These are phyloP conservation scores for Theileria sp. DNA, from an alignment of 169 alveolate genomes.

Conservation along the genomic window DNA sequence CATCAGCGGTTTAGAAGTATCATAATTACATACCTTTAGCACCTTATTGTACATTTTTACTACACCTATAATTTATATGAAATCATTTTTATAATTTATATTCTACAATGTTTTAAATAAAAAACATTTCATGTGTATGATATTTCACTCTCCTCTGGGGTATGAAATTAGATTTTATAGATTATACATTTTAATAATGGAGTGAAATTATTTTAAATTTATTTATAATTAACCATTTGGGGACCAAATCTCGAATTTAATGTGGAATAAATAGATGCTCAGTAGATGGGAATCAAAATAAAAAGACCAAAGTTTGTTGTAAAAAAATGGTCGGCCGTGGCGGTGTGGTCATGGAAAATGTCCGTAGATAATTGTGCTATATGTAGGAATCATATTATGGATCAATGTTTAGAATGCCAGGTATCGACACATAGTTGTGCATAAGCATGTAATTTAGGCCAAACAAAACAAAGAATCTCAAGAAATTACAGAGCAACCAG, in stretches of 20 bases:
- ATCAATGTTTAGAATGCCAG: conserved; percentile 96
- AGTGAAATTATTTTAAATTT: neutral
- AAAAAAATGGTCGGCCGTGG: conserved; percentile 97
- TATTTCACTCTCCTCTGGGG: neutral
- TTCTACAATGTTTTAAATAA: neutral
- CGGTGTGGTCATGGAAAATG: conserved; percentile 98
- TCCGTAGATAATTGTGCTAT: conserved; percentile 99
- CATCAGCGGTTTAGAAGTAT: conserved; percentile 54
- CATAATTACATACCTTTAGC: conserved; percentile 23
- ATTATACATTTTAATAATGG: neutral
- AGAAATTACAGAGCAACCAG: conserved; percentile 78
- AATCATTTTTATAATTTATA: neutral
- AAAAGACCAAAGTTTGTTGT: conserved; percentile 67
- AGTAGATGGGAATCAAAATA: neutral
- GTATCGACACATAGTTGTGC: conserved; percentile 81
- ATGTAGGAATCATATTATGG: conserved; percentile 97
- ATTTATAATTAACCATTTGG: neutral
- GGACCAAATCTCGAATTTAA: neutral
- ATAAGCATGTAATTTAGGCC: conserved; percentile 8
- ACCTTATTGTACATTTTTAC: conserved; percentile 24
- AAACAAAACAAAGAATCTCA: conserved; percentile 45
- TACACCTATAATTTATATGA: neutral
- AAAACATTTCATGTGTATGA: neutral
- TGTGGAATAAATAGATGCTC: neutral
- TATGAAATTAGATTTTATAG: neutral